Evolutionary conservation across 345 rosid species (phyloP).

Genomic region (Bruguiera sexangula): DNA sequence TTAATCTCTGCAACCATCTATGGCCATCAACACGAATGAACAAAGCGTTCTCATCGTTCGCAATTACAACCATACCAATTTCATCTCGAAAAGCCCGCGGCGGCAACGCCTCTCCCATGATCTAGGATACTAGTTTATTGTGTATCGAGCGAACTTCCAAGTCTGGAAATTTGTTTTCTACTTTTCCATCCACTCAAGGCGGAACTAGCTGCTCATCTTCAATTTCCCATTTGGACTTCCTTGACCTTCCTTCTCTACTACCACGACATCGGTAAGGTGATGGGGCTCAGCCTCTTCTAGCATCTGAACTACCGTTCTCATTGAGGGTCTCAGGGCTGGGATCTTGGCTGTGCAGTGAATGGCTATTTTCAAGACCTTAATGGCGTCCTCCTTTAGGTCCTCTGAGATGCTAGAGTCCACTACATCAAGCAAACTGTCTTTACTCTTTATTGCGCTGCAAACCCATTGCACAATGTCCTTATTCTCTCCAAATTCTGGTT

Average conservation of each 20-base stretch:
- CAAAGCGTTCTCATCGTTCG: no score
- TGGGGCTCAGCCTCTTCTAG: slow-evolving; percentile 60
- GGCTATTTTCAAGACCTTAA: slow-evolving; percentile 59
- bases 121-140: slow-evolving; percentile 1
- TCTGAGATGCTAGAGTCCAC: slow-evolving; percentile 48
- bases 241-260: slow-evolving; percentile 16
- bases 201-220: neutral
- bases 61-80: no score
- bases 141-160: neutral
- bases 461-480: slow-evolving; percentile 71
- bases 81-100: no score
- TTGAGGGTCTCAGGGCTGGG: slow-evolving; percentile 64
- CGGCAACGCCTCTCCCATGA: neutral
- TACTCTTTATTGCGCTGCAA: slow-evolving; percentile 31
- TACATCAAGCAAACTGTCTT: slow-evolving; percentile 37
- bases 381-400: slow-evolving; percentile 45
- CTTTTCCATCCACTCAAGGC: neutral
- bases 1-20: no score
- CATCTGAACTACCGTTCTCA: slow-evolving; percentile 79
- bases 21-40: no score
- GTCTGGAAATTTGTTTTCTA: neutral
- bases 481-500: slow-evolving; percentile 60
- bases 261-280: slow-evolving; percentile 23
- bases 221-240: slow-evolving; percentile 3
- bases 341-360: slow-evolving; percentile 54